A percentile compares a stretch with the other conserved stretches of the same genome.
phyloP scores from a whole-genome alignment of 768 basidiomycete genomes.

The Amanita polypyramis region DNA sequence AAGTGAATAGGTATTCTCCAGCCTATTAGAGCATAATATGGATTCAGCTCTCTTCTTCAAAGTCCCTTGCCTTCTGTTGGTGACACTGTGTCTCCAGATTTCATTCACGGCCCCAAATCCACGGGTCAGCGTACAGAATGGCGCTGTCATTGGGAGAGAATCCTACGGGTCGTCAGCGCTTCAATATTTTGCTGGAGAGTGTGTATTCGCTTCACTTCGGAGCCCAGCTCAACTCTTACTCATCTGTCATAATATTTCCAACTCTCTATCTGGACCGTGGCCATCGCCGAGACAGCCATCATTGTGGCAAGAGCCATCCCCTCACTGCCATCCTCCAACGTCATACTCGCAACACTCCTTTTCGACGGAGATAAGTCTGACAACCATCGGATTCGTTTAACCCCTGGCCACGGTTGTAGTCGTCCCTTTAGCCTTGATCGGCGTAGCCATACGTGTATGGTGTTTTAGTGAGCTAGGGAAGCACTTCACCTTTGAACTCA shows the following conservation, averaged over 20 bases:
- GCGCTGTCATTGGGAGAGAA: neutral
- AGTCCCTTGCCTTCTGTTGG: neutral
- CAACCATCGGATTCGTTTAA: conserved; percentile 8
- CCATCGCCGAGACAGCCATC: conserved; percentile 13
- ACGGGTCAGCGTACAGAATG: neutral
- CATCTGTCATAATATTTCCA: no score
- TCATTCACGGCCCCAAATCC: neutral
- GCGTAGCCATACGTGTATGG: conserved; percentile 1
- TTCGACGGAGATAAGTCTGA: neutral
- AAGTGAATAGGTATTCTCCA: no score
- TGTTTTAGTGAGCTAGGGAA: conserved; percentile 9
- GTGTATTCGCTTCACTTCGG: neutral
- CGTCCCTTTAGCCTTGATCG: conserved; percentile 7
- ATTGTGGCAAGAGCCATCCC: conserved; percentile 12
- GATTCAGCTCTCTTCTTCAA: neutral
- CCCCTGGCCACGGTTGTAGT: conserved; percentile 7
- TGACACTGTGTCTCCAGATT: neutral
- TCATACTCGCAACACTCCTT: conserved; percentile 3
- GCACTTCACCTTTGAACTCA: conserved; percentile 20
- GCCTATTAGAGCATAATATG: neutral
- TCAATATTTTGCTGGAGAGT: neutral
- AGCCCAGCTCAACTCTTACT: neutral
- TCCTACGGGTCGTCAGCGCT: neutral
- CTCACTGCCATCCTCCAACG: conserved; percentile 2
- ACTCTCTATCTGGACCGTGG: conserved; percentile 12